phyloP scores from a whole-genome alignment of 2,329 filamentous ascomycete species.

The Incumbomyces lentus region DNA sequence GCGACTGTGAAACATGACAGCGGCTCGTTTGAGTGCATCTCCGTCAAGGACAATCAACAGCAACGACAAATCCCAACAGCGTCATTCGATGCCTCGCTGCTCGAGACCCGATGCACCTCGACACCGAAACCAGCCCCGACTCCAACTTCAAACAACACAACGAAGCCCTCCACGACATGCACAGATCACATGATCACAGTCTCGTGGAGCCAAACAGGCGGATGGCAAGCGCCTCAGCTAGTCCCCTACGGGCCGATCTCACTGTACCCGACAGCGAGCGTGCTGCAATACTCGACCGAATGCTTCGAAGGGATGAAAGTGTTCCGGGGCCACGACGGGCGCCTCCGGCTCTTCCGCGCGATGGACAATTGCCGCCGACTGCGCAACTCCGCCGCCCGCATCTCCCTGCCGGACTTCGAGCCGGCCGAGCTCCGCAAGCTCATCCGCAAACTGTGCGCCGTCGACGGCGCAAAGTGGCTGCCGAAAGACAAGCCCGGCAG shows the following conservation, averaged over 20 bases:
- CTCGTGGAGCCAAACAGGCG: conserved; percentile 52
- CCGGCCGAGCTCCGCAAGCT: conserved; percentile 63
- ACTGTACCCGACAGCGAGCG: conserved; percentile 70
- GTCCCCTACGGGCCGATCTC: conserved; percentile 66
- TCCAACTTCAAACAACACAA: neutral
- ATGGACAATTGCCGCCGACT: conserved; percentile 60
- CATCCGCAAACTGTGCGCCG: conserved; percentile 48
- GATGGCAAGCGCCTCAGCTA: conserved; percentile 66
- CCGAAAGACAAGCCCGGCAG: conserved; percentile 35
- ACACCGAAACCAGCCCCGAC: neutral
- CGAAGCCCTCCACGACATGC: neutral
- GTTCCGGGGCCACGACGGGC: conserved; percentile 57
- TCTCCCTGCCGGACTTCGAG: conserved; percentile 65
- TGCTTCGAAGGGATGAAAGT: conserved; percentile 84
- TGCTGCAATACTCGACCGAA: conserved; percentile 80
- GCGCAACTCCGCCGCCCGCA: conserved; percentile 45
- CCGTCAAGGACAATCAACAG: too few relatives aligned
- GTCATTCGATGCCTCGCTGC: neutral
- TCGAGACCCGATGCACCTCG: neutral
- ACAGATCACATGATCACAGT: conserved; percentile 80
- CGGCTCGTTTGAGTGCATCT: too few relatives aligned
- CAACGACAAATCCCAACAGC: too few relatives aligned
- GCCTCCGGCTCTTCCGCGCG: conserved; percentile 65
- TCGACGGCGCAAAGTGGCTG: conserved; percentile 23
- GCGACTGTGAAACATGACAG: too few relatives aligned